Base-by-base conservation (phyloP, 1,284 basidiomycete genomes). In the Moniliophthora roreri region DNA sequence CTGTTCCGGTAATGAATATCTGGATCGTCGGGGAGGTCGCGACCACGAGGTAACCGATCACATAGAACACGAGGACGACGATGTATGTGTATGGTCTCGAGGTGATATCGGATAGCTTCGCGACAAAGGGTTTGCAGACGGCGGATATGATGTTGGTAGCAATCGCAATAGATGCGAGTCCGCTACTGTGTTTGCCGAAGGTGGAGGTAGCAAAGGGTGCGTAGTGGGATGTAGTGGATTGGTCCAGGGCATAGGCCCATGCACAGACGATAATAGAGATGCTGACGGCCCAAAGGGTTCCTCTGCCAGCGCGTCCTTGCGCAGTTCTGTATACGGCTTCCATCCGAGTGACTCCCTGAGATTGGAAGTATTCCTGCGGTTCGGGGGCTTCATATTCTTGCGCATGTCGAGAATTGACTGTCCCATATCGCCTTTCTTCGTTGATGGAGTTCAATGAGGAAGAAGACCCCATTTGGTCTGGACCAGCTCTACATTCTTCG, bases 101-200 rank as follows among this genome's bases (percentile, higher is more conserved):
- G 7, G 57, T 60, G 20, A 62, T 59, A 49, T 65, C 63, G 4
- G 62, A 58, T 6, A 63, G 55, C 46, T 65, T 63, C 48, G 63
- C 63, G 37, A 65, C 61, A 47, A 63, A 57, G 3, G 63, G 62
- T 47, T 63, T 63, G 26, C 60, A 59, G 37, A 65, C 60, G 26
- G 63, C 59, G 13, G 58, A 56, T 23, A 65, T 59, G 44, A 65
- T 61, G 32, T 55, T 39, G 9, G 58, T 64, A 24, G 63, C 63
- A 28, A 59, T 56, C 34, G 52, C 32, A 4, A 59, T 51, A 24
- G 55, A 46, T 18, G 51, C 55, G 26, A 59, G 55, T 26, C 54
- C 54, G 28, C 39, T 36, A 26, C 56, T 21, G 34, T 59, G 34
- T 52, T 45, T 16, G 54, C 49, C 9, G 62, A 63, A 21, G 11